phyloP scores from a whole-genome alignment of 2,329 filamentous ascomycete genomes.

The Fusarium nisikadoi region DNA sequence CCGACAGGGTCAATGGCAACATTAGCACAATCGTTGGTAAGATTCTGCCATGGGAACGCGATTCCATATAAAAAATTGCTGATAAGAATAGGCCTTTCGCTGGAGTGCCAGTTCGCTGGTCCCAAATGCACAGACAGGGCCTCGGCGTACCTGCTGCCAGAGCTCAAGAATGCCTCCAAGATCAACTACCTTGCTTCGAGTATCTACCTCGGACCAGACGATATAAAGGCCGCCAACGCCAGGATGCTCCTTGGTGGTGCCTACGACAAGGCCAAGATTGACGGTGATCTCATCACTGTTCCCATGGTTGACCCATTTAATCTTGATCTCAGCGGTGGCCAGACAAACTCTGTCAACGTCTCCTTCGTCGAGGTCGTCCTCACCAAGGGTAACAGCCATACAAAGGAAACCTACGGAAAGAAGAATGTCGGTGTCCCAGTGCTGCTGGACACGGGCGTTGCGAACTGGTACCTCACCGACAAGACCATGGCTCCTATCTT shows the following conservation, averaged over 20 bases:
- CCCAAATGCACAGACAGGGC: neutral
- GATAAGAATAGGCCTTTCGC: neutral
- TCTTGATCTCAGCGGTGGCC: rapidly evolving
- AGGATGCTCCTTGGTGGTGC: neutral
- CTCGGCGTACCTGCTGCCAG: neutral
- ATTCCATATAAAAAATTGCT: rapidly evolving
- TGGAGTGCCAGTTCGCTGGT: neutral
- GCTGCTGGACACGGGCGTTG: neutral
- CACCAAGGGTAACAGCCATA: neutral
- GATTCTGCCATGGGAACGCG: rapidly evolving
- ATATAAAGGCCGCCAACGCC: neutral
- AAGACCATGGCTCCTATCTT: neutral
- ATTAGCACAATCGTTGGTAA: neutral
- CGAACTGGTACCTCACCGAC: neutral
- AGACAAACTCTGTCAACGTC: neutral
- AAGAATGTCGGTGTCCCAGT: neutral
- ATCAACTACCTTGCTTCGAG: constrained; percentile 1
- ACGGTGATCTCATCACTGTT: neutral
- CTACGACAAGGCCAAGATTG: constrained; percentile 5
- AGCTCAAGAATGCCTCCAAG: constrained; percentile 1
- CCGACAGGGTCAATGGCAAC: neutral
- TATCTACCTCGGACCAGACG: neutral
- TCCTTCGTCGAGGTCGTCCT: neutral
- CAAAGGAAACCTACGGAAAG: neutral
- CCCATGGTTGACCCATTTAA: neutral